phyloP scores from a whole-genome alignment of 2,329 filamentous ascomycete genomes.

The Ophiostoma piceae region DNA sequence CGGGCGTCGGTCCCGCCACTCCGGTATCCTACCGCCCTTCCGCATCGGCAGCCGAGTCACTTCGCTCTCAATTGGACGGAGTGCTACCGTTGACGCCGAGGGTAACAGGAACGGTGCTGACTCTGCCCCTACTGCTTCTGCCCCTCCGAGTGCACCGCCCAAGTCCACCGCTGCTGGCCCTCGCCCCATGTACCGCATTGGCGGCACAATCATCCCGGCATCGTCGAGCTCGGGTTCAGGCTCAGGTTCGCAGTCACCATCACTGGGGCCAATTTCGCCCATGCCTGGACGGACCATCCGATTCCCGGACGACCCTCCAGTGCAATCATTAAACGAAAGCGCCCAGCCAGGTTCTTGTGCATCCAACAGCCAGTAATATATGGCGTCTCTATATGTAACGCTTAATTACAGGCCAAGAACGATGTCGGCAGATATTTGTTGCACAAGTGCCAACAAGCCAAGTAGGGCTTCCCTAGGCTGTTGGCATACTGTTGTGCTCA shows the following conservation, averaged over 20 bases:
- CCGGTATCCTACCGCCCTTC: slow-evolving; percentile 29
- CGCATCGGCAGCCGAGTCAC: slow-evolving; percentile 33
- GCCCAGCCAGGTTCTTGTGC: neutral
- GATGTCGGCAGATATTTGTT: neutral
- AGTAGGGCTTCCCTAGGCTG: neutral
- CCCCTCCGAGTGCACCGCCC: neutral
- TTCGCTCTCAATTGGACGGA: neutral
- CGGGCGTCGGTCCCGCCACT: slow-evolving; percentile 16
- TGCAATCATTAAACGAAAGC: neutral
- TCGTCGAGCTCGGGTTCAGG: neutral
- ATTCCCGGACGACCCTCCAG: slow-evolving; percentile 40
- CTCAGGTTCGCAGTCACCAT: neutral
- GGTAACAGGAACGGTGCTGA: neutral
- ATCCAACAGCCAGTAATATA: neutral
- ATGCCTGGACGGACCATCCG: slow-evolving; percentile 37
- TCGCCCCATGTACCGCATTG: slow-evolving; percentile 37
- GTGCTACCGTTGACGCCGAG: neutral
- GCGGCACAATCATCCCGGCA: slow-evolving; percentile 37
- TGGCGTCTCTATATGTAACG: neutral
- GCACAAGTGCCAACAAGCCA: slow-evolving; percentile 1
- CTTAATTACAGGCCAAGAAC: neutral
- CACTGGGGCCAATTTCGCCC: neutral
- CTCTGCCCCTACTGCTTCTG: neutral
- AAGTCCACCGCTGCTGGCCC: neutral
- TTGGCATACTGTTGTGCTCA: neutral